Evolutionary conservation across 768 basidiomycete genomes (phyloP), one percentile per base, ranked within the genome.

Genomic region (Lactarius vividus): DNA sequence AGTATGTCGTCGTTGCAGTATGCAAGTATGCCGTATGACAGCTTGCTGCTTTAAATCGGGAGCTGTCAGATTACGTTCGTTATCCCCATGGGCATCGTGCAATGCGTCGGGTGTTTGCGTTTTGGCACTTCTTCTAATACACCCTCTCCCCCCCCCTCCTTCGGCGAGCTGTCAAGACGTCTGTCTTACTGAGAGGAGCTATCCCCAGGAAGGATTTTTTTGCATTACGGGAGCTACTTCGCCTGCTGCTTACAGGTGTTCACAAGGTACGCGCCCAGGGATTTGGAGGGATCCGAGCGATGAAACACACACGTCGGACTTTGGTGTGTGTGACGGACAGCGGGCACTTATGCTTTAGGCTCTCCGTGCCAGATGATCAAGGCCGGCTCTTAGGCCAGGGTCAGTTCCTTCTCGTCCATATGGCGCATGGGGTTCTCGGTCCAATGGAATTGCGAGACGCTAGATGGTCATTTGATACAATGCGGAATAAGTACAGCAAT

Each of bases 401-500:
- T 52, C 49, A 13, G 26, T 26, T 52, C 13, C 26, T 52, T 52
- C 23, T 49, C 4, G 15, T 37, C 49, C 49, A 52, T 52, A 52
- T 52, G 49, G 49, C 2, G 23, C 49, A 52, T 26, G n/a, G 57
- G n/a, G 33, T 40, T 63, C 33, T 37, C 46, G 33, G 16, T 63
- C 33, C 62, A 55, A 31, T 31, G 54, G 29, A 31, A 55, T 42
- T 26, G 26, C 40, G 46, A 53, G 46, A 59, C 28, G 37, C 40
- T 39, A 61, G 49, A 53, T 52, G 58, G 37, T n/a, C 23, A 40
- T 35, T 66, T 62, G 71, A 72, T 73, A 77, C 76, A 78, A 44
- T 54, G 66, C 72, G 69, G 23, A 61, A 72, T 72, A 75, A 73
- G 70, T 77, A 77, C 73, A 75, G 68, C 71, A 76, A 71, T 72